Evolutionary conservation across 2,329 filamentous ascomycete species (phyloP).

Genomic region (Elsinoe necatrix): DNA sequence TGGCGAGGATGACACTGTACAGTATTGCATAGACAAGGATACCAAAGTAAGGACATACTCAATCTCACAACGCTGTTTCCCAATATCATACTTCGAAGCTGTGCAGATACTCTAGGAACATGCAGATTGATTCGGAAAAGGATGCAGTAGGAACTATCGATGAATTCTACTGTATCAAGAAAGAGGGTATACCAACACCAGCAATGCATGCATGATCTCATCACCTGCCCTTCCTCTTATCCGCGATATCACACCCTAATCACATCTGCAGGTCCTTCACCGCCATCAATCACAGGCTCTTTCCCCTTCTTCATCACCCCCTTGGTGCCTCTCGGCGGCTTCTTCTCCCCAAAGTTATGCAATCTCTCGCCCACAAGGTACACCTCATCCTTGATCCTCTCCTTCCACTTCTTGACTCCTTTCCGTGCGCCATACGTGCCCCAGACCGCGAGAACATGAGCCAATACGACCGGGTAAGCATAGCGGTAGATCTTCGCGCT

Average conservation of each 20-base stretch:
- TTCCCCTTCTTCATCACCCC: conserved; percentile 26
- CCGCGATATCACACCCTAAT: not conserved
- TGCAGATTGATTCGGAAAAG: too few species aligned
- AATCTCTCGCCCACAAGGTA: conserved; percentile 90
- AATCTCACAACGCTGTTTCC: not conserved
- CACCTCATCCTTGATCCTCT: conserved; percentile 82
- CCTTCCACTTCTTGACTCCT: conserved; percentile 66
- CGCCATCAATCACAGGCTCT: not conserved
- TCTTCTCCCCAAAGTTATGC: conserved; percentile 77
- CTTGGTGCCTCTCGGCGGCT: conserved; percentile 27
- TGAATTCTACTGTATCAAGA: conserved; percentile 2
- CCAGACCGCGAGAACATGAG: conserved; percentile 40
- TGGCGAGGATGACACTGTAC: conserved; percentile 1
- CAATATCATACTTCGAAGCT: not conserved
- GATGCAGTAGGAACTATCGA: not conserved
- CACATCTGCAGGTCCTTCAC: not conserved
- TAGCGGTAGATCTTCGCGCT: conserved; percentile 49
- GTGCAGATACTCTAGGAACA: too few species aligned
- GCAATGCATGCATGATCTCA: not conserved
- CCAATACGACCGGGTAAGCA: conserved; percentile 61
- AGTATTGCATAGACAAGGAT: conserved; percentile 17
- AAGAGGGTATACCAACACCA: conserved; percentile 11
- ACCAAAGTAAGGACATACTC: not conserved
- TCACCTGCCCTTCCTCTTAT: not conserved
- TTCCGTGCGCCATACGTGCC: conserved; percentile 43